Conservation (phyloP, 176 grass and related monocot genomes). For the Paspalum notatum region DNA sequence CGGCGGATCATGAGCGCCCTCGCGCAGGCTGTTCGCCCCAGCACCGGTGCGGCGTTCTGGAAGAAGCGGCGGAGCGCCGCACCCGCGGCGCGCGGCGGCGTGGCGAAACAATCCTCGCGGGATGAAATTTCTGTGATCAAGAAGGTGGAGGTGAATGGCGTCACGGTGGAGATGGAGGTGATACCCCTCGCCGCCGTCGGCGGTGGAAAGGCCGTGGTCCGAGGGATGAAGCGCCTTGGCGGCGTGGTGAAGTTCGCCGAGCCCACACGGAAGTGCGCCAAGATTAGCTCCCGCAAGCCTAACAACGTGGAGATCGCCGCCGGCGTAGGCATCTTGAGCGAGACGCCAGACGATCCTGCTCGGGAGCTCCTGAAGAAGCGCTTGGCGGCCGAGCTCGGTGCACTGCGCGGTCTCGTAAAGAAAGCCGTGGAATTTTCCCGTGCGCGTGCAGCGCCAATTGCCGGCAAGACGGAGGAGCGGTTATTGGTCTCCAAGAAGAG, state of each 20-base stretch:
- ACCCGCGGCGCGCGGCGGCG: too few species aligned
- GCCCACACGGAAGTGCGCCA: background rate
- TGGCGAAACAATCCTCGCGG: background rate
- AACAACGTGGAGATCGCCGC: background rate
- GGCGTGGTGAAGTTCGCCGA: background rate
- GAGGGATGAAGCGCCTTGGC: background rate
- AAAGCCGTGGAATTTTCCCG: background rate
- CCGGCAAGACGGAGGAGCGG: background rate
- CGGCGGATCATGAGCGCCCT: background rate
- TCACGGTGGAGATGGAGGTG: too few species aligned
- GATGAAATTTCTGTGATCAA: too few species aligned
- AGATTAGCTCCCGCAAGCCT: background rate
- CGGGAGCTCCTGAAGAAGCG: background rate
- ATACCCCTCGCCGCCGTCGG: too few species aligned
- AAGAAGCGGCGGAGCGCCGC: too few species aligned
- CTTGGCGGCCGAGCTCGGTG: background rate
- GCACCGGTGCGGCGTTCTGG: background rate
- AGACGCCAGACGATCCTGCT: background rate
- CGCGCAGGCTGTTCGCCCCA: background rate
- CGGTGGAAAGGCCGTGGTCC: background rate
- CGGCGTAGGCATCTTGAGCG: background rate
- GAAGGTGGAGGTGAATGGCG: too few species aligned
- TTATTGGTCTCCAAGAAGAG: background rate
- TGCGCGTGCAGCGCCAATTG: fast-evolving
- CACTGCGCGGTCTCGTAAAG: background rate